These are phyloP conservation scores for Bjerkandera adusta DNA, from an alignment of 1,284 basidiomycete genomes.

Conservation along the genomic window DNA sequence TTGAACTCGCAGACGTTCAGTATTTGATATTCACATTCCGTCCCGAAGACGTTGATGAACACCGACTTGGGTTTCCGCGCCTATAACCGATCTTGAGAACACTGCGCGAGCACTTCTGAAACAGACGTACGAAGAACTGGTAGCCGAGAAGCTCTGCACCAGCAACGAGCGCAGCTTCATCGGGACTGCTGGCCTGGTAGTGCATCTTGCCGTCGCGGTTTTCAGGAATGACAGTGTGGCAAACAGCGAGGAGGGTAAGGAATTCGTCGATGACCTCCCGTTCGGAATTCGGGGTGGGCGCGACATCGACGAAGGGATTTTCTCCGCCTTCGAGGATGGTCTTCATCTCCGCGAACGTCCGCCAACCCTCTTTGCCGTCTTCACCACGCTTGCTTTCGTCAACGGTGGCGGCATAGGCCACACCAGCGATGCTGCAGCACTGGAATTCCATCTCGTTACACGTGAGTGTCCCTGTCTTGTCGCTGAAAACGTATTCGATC, in stretches of 20 bases:
- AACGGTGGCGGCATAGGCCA: slow-evolving; percentile 86
- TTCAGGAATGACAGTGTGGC: slow-evolving; percentile 99
- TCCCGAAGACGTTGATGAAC: slow-evolving; percentile 80
- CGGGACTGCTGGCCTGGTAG: slow-evolving; percentile 97
- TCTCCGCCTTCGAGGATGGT: slow-evolving; percentile 44
- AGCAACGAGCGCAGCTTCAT: slow-evolving; percentile 94
- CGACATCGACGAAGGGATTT: slow-evolving; percentile 56
- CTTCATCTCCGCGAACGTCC: slow-evolving; percentile 74
- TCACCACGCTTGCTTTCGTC: slow-evolving; percentile 78
- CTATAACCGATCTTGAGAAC: slow-evolving; percentile 39
- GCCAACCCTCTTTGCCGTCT: slow-evolving; percentile 70
- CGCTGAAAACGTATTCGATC: slow-evolving; percentile 98
- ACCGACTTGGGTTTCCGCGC: slow-evolving; percentile 95
- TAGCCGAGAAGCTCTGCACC: slow-evolving; percentile 94
- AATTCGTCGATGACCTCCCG: slow-evolving; percentile 79
- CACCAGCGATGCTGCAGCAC: slow-evolving; percentile 87
- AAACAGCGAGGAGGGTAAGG: slow-evolving; percentile 88
- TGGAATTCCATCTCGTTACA: slow-evolving; percentile 99
- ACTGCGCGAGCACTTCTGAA: slow-evolving; percentile 6
- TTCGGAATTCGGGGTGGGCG: slow-evolving; percentile 41
- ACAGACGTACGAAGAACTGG: slow-evolving; percentile 79
- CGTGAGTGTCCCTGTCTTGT: slow-evolving; percentile 98
- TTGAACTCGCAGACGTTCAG: slow-evolving; percentile 99
- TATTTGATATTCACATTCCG: slow-evolving; percentile 82
- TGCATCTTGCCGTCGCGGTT: slow-evolving; percentile 79